phyloP scores from a whole-genome alignment of 2,329 filamentous ascomycete species.

The Phaeosphaeria sp. region DNA sequence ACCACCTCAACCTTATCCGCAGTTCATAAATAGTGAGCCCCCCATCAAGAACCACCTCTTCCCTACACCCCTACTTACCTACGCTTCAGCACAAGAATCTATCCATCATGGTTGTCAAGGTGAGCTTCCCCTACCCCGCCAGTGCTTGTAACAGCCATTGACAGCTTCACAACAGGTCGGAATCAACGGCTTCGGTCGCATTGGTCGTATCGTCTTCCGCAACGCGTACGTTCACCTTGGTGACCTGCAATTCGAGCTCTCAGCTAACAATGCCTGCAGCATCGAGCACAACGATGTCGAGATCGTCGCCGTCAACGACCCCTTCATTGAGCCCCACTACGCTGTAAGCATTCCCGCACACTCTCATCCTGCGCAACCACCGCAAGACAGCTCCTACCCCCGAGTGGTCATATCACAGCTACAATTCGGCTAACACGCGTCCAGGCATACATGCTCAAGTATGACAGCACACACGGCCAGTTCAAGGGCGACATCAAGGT shows the following conservation, averaged over 20 bases:
- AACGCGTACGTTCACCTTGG: constrained; percentile 72
- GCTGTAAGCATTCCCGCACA: constrained; percentile 72
- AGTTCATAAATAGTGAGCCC: constrained; percentile 28
- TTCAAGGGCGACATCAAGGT: constrained; percentile 92
- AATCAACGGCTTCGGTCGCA: constrained; percentile 99
- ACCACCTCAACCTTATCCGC: constrained; percentile 21
- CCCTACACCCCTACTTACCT: constrained; percentile 19
- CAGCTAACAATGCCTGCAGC: constrained; percentile 51
- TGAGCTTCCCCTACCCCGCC: constrained; percentile 37
- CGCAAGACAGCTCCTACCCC: background rate
- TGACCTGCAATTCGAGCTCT: background rate
- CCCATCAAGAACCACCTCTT: constrained; percentile 10
- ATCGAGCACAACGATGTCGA: constrained; percentile 88
- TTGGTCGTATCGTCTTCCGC: constrained; percentile 98
- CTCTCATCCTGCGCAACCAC: background rate
- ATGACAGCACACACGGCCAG: constrained; percentile 94
- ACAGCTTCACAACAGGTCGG: constrained; percentile 68
- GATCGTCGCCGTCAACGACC: constrained; percentile 97
- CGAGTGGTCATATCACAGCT: background rate
- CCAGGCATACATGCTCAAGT: constrained; percentile 99
- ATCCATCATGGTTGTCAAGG: constrained; percentile 57
- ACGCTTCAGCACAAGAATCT: constrained; percentile 26
- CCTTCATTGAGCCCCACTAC: constrained; percentile 98
- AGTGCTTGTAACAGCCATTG: constrained; percentile 25
- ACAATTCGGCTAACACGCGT: constrained; percentile 33